A percentile compares a stretch with the other conserved stretches of the same genome.
These are phyloP conservation scores for Agarophyton chilense DNA, from an alignment of 23 red algal species.

Conservation along the genomic window DNA sequence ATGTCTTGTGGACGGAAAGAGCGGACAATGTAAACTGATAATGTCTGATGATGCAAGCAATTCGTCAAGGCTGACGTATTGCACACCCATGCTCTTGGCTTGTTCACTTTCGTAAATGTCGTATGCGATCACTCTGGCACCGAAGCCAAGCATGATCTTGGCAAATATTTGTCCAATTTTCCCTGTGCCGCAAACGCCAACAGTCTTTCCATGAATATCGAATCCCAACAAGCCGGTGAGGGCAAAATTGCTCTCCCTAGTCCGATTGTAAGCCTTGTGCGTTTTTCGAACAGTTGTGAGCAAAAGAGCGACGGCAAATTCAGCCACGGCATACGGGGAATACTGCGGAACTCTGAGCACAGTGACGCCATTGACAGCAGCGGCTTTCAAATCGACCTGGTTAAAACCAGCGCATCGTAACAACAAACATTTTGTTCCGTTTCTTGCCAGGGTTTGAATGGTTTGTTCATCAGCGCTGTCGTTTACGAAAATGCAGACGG, in stretches of 20 bases:
- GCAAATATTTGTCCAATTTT: constrained; percentile 69
- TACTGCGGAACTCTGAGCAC: constrained; percentile 80
- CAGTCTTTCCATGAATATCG: constrained; percentile 74
- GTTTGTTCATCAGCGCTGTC: constrained; percentile 33
- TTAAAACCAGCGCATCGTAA: constrained; percentile 86
- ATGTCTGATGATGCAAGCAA: constrained; percentile 45
- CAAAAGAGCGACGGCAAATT: constrained; percentile 76
- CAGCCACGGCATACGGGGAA: constrained; percentile 80
- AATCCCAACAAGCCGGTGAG: constrained; percentile 71
- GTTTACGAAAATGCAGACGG: constrained; percentile 74
- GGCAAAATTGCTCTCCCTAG: constrained; percentile 80
- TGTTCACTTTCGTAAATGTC: constrained; percentile 43
- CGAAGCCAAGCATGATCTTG: constrained; percentile 69
- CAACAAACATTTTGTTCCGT: constrained; percentile 38
- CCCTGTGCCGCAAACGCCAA: constrained; percentile 75
- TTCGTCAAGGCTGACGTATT: constrained; percentile 56
- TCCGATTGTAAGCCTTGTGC: constrained; percentile 83
- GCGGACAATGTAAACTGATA: constrained; percentile 81
- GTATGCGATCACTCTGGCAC: constrained; percentile 64
- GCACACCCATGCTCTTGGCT: constrained; percentile 60
- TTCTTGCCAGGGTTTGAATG: constrained; percentile 13
- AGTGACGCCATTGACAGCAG: constrained; percentile 40
- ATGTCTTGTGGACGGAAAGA: constrained; percentile 64
- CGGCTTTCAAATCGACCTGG: constrained; percentile 75
- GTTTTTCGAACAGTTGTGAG: constrained; percentile 64